phyloP scores from a whole-genome alignment of 305 asterid species.

The Lippia alba region DNA sequence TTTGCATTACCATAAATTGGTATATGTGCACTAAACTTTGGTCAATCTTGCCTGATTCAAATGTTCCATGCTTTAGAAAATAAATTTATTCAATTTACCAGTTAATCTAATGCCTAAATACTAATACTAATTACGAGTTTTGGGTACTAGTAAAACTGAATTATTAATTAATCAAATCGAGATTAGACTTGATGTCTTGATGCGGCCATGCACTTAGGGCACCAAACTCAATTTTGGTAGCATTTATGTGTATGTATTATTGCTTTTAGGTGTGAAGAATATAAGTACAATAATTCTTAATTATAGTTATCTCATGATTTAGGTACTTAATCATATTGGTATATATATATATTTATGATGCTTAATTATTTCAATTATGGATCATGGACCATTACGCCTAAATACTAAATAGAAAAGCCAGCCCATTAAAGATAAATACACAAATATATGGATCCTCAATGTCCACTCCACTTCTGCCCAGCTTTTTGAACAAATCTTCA shows the following conservation, averaged over 20 bases:
- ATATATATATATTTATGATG: neutral
- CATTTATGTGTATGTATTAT: neutral
- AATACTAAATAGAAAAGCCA: constrained; percentile 3
- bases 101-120: too few species aligned
- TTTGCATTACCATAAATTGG: too few species aligned
- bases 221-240: neutral
- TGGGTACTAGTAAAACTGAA: neutral
- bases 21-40: too few species aligned
- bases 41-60: too few species aligned
- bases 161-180: neutral
- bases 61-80: too few species aligned
- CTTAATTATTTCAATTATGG: constrained; percentile 14
- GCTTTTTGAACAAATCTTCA: neutral
- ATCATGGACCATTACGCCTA: constrained; percentile 7
- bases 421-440: constrained; percentile 28
- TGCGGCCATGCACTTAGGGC: neutral
- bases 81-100: too few species aligned
- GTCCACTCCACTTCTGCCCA: neutral
- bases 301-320: neutral
- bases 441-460: neutral
- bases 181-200: neutral
- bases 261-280: neutral
- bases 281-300: neutral
- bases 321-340: neutral
- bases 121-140: too few species aligned